Evolutionary conservation across 2,329 filamentous ascomycete genomes (phyloP).

Genomic region (Cercospora sojina): DNA sequence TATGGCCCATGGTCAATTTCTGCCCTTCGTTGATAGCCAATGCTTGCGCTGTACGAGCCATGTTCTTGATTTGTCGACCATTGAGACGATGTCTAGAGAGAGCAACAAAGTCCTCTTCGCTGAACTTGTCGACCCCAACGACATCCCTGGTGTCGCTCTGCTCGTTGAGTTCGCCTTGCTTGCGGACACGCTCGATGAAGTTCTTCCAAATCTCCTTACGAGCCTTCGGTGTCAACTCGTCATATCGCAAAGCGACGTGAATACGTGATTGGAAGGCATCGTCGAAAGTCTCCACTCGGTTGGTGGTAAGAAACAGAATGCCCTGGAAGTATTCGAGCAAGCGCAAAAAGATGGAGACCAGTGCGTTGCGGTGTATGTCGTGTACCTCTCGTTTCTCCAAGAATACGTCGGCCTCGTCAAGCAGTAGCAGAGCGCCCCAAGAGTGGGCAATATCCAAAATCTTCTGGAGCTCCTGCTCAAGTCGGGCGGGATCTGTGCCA

Average conservation of each 20-base stretch:
- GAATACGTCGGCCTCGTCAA: constrained; percentile 85
- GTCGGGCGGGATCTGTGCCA: constrained; percentile 69
- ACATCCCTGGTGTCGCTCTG: constrained; percentile 66
- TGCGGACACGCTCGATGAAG: constrained; percentile 72
- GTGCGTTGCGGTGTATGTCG: constrained; percentile 79
- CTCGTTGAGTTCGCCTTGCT: constrained; percentile 61
- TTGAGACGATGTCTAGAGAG: constrained; percentile 69
- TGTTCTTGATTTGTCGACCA: constrained; percentile 81
- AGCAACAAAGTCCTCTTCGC: constrained; percentile 64
- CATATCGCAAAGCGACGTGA: constrained; percentile 80
- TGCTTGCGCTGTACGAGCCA: constrained; percentile 77
- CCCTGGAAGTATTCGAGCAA: constrained; percentile 90
- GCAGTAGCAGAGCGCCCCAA: constrained; percentile 80
- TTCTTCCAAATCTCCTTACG: constrained; percentile 79
- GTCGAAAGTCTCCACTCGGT: constrained; percentile 83
- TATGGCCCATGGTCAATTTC: constrained; percentile 72
- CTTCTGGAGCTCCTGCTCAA: constrained; percentile 76
- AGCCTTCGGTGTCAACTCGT: constrained; percentile 68
- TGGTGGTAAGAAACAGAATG: constrained; percentile 86
- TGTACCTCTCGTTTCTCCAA: constrained; percentile 79
- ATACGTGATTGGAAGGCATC: constrained; percentile 88
- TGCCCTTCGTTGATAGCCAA: constrained; percentile 74
- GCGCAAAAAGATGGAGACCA: constrained; percentile 83
- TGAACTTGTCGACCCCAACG: constrained; percentile 61
- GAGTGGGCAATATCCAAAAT: constrained; percentile 82